Percentiles rank a stretch among this genome's conserved stretches.
Evolutionary conservation across 2,329 filamentous ascomycete genomes (phyloP).

Genomic region (Xylariales sp.): DNA sequence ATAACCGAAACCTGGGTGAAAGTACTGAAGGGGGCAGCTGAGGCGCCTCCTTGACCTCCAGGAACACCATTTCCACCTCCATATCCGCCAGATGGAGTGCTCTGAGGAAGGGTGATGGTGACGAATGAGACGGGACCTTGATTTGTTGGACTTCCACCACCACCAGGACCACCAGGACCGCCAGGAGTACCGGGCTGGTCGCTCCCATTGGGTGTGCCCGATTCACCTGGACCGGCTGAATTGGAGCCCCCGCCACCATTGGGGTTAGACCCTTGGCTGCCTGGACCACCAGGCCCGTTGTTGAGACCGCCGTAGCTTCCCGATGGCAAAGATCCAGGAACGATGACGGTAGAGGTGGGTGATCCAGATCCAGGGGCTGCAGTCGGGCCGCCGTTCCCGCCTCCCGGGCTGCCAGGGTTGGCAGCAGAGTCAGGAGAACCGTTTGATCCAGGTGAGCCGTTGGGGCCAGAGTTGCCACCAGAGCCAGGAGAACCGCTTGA

Average conservation of each 20-base stretch:
- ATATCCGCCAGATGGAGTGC: constrained; percentile 2
- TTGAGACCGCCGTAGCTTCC: no score
- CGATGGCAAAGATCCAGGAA: no score
- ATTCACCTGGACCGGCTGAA: constrained; percentile 1
- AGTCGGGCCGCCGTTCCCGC: no score
- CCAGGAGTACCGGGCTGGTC: background rate
- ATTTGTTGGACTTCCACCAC: background rate
- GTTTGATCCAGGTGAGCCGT: background rate
- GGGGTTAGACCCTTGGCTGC: background rate
- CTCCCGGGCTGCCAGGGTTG: no score
- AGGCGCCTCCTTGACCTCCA: constrained; percentile 5
- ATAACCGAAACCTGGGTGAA: constrained; percentile 8
- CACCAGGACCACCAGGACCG: constrained; percentile 3
- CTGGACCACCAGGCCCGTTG: constrained; percentile 2
- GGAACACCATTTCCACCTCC: background rate
- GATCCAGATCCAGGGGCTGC: no score
- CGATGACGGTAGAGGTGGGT: no score
- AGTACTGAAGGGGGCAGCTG: constrained; percentile 12
- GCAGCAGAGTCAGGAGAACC: no score
- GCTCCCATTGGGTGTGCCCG: background rate
- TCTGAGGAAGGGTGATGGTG: background rate
- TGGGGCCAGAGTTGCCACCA: background rate
- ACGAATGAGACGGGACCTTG: background rate
- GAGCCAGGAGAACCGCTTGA: background rate
- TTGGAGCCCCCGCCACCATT: background rate